Conservation (phyloP, 176 grass and related monocot species). For the Eragrostis curvula region DNA sequence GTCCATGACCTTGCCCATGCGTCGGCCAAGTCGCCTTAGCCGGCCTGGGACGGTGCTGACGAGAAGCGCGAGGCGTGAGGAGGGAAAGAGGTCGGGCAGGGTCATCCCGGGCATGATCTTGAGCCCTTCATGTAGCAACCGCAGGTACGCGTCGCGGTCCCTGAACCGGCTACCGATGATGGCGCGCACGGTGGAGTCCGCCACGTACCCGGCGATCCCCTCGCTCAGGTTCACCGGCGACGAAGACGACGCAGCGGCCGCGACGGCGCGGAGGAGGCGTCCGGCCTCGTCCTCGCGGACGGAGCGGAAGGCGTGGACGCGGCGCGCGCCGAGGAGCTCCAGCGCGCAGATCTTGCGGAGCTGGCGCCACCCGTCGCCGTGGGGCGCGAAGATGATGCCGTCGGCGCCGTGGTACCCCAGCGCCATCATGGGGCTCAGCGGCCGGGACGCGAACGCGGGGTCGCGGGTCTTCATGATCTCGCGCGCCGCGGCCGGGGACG, state of each 20-base stretch:
- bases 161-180: constrained; percentile 31
- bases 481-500: constrained; percentile 49
- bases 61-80: constrained; percentile 30
- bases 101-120: constrained; percentile 26
- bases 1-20: neutral
- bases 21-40: neutral
- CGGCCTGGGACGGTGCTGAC: neutral
- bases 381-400: constrained; percentile 60
- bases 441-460: constrained; percentile 54
- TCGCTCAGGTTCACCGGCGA: constrained; percentile 6
- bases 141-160: constrained; percentile 21
- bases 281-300: constrained; percentile 25
- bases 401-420: constrained; percentile 37
- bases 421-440: constrained; percentile 12
- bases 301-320: constrained; percentile 34
- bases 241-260: neutral
- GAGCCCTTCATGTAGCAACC: constrained; percentile 2
- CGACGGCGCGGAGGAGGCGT: neutral
- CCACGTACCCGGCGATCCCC: neutral
- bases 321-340: constrained; percentile 39
- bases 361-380: constrained; percentile 59
- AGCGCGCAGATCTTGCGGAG: constrained; percentile 41
- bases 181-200: constrained; percentile 28
- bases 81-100: constrained; percentile 56
- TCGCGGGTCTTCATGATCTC: constrained; percentile 75